A percentile compares a stretch with the other conserved stretches of the same genome.
These are phyloP conservation scores for Debaryomyces subglobosus DNA, from an alignment of 1,139 yeast species.

Conservation along the genomic window DNA sequence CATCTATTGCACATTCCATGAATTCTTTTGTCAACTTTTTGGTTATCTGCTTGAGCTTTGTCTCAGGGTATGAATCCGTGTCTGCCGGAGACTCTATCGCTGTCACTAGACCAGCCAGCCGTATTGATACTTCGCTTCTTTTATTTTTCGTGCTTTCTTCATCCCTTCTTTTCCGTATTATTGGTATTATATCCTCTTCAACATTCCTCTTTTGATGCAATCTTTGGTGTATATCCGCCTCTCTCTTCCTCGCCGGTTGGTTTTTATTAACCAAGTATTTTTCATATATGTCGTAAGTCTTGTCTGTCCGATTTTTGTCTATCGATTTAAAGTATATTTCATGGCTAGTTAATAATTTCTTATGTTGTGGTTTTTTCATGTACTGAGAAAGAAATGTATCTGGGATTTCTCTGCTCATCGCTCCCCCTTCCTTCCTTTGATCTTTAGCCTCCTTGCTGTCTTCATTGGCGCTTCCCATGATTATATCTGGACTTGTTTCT, in stretches of 20 bases:
- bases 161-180: conserved; percentile 4
- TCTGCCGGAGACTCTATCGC: not conserved
- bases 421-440: not conserved
- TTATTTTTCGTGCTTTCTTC: not conserved
- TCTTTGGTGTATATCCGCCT: not conserved
- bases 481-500: conserved; percentile 2
- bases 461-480: not conserved
- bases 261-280: conserved; percentile 23
- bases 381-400: conserved; percentile 36
- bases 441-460: not conserved
- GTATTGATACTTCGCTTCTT: not conserved
- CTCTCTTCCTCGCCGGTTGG: not conserved
- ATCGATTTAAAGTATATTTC: conserved; percentile 29
- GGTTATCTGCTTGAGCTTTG: conserved; percentile 1
- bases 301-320: conserved; percentile 25
- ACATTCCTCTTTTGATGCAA: conserved; percentile 1
- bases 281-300: conserved; percentile 31
- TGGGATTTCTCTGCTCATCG: not conserved
- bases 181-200: conserved; percentile 2
- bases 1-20: conserved; percentile 69
- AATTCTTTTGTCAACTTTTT: conserved; percentile 55
- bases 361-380: conserved; percentile 24
- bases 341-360: conserved; percentile 23
- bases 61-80: not conserved
- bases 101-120: not conserved